These are phyloP conservation scores for Isatis tinctoria DNA, from an alignment of 345 rosid species.

Conservation along the genomic window DNA sequence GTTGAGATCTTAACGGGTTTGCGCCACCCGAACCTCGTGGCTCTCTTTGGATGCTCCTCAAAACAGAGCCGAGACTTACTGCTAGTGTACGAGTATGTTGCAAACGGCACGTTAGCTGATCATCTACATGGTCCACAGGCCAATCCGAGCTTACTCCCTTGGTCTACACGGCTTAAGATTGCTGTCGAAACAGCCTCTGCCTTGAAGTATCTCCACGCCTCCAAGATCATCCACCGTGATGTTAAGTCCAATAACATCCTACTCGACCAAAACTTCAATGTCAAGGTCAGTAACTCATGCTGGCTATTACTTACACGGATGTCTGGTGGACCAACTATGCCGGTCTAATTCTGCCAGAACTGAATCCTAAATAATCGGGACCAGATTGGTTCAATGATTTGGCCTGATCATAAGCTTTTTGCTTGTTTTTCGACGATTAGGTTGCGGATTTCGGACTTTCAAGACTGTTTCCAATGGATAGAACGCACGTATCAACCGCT, in stretches of 20 bases:
- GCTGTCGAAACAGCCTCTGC: slow-evolving; percentile 87
- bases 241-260: slow-evolving; percentile 91
- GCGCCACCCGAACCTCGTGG: slow-evolving; percentile 70
- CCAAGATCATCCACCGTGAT: slow-evolving; percentile 77
- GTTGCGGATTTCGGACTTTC: slow-evolving; percentile 96
- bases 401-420: not conserved
- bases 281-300: slow-evolving; percentile 38
- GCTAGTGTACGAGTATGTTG: slow-evolving; percentile 73
- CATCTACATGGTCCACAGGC: slow-evolving; percentile 66
- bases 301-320: not conserved
- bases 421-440: not conserved
- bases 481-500: slow-evolving; percentile 79
- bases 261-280: slow-evolving; percentile 61
- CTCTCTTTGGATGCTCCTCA: slow-evolving; percentile 84
- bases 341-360: not conserved
- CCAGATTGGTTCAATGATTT: not conserved
- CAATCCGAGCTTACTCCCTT: slow-evolving; percentile 60
- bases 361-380: not conserved
- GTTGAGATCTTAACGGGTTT: slow-evolving; percentile 62
- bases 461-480: slow-evolving; percentile 63
- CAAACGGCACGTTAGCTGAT: slow-evolving; percentile 92
- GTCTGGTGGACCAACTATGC: not conserved
- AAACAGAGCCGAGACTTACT: slow-evolving; percentile 67
- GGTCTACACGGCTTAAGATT: slow-evolving; percentile 63
- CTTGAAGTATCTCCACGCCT: slow-evolving; percentile 70